These are phyloP conservation scores for Syzygium aqueum DNA, from an alignment of 345 rosid species.

Conservation along the genomic window DNA sequence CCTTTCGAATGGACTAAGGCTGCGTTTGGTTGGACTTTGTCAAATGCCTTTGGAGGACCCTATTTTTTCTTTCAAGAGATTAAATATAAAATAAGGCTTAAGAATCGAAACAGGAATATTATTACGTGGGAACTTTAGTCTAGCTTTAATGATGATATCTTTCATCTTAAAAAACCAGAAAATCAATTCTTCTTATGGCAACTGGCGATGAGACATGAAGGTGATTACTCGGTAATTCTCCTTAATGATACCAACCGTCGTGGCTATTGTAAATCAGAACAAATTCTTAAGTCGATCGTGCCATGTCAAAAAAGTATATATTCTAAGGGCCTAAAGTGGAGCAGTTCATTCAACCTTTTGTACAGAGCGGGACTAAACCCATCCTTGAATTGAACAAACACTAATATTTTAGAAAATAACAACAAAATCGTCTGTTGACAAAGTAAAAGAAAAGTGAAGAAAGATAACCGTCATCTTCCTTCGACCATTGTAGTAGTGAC, in stretches of 20 bases:
- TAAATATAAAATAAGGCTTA: no score
- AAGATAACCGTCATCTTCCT: not conserved
- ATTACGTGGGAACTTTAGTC: no score
- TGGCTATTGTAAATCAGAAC: not conserved
- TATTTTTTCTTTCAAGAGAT: no score
- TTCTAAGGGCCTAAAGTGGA: not conserved
- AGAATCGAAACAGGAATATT: no score
- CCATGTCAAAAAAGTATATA: not conserved
- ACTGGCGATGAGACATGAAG: not conserved
- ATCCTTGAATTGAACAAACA: not conserved
- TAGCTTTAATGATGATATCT: no score
- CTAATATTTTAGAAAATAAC: not conserved
- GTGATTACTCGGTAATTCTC: not conserved
- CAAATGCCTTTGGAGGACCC: no score
- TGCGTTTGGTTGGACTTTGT: no score
- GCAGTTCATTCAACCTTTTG: not conserved
- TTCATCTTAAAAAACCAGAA: not conserved
- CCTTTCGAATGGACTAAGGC: no score
- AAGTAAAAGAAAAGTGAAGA: not conserved
- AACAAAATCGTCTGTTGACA: not conserved
- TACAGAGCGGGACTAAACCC: not conserved
- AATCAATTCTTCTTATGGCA: not conserved
- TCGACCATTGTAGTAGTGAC: not conserved
- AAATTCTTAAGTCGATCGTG: not conserved
- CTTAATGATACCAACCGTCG: not conserved